Percentiles rank a stretch among this genome's conserved stretches.
phyloP scores from a whole-genome alignment of 345 rosid species.

The Raphanus sativus region DNA sequence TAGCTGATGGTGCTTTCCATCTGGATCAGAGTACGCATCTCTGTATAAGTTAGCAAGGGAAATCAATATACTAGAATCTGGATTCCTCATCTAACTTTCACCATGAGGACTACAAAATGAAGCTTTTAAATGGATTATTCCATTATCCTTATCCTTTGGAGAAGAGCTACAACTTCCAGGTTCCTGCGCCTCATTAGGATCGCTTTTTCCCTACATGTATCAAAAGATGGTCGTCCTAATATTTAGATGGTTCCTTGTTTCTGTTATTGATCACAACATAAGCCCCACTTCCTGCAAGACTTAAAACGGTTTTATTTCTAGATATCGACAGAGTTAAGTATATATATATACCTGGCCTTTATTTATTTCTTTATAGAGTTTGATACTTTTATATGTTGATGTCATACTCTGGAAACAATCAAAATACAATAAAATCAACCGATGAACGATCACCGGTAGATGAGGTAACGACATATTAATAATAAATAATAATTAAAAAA shows the following conservation, averaged over 20 bases:
- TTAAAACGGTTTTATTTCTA: neutral
- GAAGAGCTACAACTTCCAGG: conserved; percentile 33
- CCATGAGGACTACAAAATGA: neutral
- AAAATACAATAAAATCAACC: neutral
- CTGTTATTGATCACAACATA: conserved; percentile 84
- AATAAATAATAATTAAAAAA: no score
- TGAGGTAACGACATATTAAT: no score
- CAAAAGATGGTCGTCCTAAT: conserved; percentile 44
- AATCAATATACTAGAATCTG: neutral
- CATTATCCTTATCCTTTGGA: conserved; percentile 40
- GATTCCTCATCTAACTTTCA: no score
- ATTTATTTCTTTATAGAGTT: conserved; percentile 65
- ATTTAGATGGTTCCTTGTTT: conserved; percentile 39
- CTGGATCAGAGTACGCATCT: conserved; percentile 45
- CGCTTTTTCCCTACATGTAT: conserved; percentile 49
- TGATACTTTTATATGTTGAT: conserved; percentile 83
- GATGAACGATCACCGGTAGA: neutral
- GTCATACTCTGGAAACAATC: conserved; percentile 54
- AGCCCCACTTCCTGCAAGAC: conserved; percentile 49
- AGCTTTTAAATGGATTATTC: neutral
- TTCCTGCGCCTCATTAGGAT: conserved; percentile 53
- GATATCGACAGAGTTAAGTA: neutral
- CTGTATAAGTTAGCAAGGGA: conserved; percentile 41
- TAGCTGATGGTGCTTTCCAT: conserved; percentile 35
- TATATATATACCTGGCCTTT: conserved; percentile 53